phyloP scores from a whole-genome alignment of 169 alveolate species.

The Plasmodium yoelii region DNA sequence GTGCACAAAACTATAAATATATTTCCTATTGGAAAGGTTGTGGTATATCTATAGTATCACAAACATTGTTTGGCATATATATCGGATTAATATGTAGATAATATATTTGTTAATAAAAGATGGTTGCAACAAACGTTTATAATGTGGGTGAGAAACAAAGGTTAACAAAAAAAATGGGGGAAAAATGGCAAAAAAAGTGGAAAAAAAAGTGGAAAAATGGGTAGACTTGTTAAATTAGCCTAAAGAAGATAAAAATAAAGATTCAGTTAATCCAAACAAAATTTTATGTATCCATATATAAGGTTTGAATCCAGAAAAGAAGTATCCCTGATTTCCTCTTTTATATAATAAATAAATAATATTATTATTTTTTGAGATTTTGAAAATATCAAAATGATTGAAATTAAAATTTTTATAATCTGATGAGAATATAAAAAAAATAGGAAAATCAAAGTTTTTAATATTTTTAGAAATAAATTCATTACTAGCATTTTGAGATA shows the following conservation, averaged over 20 bases:
- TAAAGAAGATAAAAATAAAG: conserved; percentile 45
- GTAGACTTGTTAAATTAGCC: conserved; percentile 4
- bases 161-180: too few relatives aligned
- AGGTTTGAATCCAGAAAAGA: conserved; percentile 62
- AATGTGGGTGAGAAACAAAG: too few relatives aligned
- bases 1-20: too few relatives aligned
- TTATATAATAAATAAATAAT: conserved; percentile 69
- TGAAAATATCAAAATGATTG: conserved; percentile 64
- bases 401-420: conserved; percentile 73
- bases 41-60: too few relatives aligned
- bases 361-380: conserved; percentile 72
- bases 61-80: too few relatives aligned
- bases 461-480: conserved; percentile 64
- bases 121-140: too few relatives aligned
- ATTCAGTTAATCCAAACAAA: conserved; percentile 46
- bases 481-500: conserved; percentile 49
- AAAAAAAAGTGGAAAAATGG: too few relatives aligned
- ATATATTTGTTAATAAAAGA: too few relatives aligned
- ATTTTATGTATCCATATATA: conserved; percentile 69
- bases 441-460: conserved; percentile 39
- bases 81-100: too few relatives aligned
- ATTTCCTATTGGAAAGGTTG: too few relatives aligned
- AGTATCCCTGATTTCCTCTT: conserved; percentile 74
- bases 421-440: conserved; percentile 48
- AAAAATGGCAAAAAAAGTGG: too few relatives aligned